Conservation (phyloP, 2,329 filamentous ascomycete genomes). For the Fusarium foetens region DNA sequence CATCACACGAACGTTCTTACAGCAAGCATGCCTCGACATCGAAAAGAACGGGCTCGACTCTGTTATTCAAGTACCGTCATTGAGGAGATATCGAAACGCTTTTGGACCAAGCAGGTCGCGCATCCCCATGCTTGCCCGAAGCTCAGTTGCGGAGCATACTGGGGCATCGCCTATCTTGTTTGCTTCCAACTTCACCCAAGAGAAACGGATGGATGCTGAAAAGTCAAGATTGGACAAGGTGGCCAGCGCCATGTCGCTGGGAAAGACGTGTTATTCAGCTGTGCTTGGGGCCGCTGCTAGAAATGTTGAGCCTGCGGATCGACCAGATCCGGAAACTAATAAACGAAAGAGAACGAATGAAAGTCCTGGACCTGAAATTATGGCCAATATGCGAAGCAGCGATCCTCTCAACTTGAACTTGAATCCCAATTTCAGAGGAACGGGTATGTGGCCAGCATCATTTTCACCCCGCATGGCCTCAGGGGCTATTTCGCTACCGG, state of each 20-base stretch:
- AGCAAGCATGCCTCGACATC: slow-evolving; percentile 85
- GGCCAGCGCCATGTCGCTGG: slow-evolving; percentile 5
- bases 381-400: not conserved
- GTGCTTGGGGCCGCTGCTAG: slow-evolving; percentile 49
- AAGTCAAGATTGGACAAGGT: slow-evolving; percentile 15
- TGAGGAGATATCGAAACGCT: slow-evolving; percentile 48
- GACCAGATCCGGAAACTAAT: slow-evolving; percentile 32
- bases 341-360: slow-evolving; percentile 50
- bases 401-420: slow-evolving; percentile 3
- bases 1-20: slow-evolving; percentile 85
- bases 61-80: slow-evolving; percentile 50
- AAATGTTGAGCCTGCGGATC: slow-evolving; percentile 41
- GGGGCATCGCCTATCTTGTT: slow-evolving; percentile 53
- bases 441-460: slow-evolving; percentile 11
- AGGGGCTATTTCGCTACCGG: slow-evolving; percentile 41
- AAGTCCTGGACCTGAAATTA: slow-evolving; percentile 39
- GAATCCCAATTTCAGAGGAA: slow-evolving; percentile 1
- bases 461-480: slow-evolving; percentile 17
- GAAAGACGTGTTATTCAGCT: slow-evolving; percentile 46
- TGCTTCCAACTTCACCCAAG: not conserved
- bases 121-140: slow-evolving; percentile 62
- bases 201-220: slow-evolving; percentile 8
- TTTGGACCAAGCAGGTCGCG: slow-evolving; percentile 48
- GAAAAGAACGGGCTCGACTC: slow-evolving; percentile 60
- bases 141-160: slow-evolving; percentile 54